Conservation (phyloP, 2,329 filamentous ascomycete species). For the Epichloe sp. region DNA sequence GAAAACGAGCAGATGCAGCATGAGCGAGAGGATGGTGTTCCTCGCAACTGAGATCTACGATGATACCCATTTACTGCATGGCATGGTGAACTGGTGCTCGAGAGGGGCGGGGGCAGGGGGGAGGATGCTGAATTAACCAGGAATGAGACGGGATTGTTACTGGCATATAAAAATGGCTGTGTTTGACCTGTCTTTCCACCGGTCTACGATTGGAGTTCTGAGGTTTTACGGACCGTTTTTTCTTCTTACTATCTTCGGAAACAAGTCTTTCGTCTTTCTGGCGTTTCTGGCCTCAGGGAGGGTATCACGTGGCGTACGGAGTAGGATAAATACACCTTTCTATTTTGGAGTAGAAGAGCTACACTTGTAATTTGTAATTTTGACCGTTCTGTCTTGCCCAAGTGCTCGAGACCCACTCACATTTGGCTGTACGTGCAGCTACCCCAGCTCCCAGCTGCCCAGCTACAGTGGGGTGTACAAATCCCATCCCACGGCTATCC, state of each 20-base stretch:
- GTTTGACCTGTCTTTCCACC: neutral
- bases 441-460: no score
- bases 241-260: neutral
- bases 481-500: no score
- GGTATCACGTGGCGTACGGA: neutral
- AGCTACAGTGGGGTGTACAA: no score
- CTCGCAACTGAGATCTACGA: conserved; percentile 3
- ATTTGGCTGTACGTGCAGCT: neutral
- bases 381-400: neutral
- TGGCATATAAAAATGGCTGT: neutral
- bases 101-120: neutral
- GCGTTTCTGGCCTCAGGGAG: neutral
- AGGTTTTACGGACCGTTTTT: neutral
- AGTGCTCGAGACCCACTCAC: neutral
- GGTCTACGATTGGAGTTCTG: neutral
- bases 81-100: neutral
- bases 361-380: neutral
- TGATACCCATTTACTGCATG: conserved; percentile 6
- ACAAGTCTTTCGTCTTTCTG: neutral
- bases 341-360: neutral
- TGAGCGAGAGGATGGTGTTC: conserved; percentile 7
- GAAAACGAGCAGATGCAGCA: conserved; percentile 18
- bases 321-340: neutral
- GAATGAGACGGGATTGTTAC: neutral
- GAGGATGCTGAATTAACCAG: neutral